These are phyloP conservation scores for Cutaneotrichosporon mucoides DNA, from an alignment of 1,284 basidiomycete genomes.

Conservation along the genomic window DNA sequence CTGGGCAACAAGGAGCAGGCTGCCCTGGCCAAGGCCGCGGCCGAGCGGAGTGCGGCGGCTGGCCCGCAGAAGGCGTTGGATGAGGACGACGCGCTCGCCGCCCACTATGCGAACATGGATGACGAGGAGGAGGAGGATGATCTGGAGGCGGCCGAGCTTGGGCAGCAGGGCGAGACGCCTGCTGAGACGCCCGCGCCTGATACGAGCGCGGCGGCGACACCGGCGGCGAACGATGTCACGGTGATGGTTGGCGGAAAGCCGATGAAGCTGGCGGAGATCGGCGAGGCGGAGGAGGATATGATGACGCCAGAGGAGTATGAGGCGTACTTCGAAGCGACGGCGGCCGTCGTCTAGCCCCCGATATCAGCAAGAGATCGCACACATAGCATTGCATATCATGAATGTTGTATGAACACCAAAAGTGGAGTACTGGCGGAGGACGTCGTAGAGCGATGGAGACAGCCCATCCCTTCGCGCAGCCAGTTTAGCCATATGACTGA, in stretches of 20 bases:
- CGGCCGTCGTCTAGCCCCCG: slow-evolving; percentile 3
- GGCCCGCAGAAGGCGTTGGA: slow-evolving; percentile 12
- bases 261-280: slow-evolving; percentile 41
- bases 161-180: neutral
- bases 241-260: slow-evolving; percentile 39
- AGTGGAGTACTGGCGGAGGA: no score
- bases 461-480: no score
- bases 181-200: slow-evolving; percentile 3
- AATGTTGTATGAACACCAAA: no score
- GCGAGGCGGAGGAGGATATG: slow-evolving; percentile 45
- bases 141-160: slow-evolving; percentile 12
- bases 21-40: slow-evolving; percentile 8
- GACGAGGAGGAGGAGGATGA: slow-evolving; percentile 26
- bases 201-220: slow-evolving; percentile 4
- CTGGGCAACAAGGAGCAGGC: slow-evolving; percentile 55
- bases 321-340: slow-evolving; percentile 21
- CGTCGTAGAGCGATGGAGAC: no score
- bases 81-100: slow-evolving; percentile 31
- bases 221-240: slow-evolving; percentile 1
- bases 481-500: no score
- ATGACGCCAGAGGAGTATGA: slow-evolving; percentile 51
- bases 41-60: slow-evolving; percentile 6
- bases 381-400: no score
- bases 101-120: slow-evolving; percentile 32
- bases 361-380: no score